These are phyloP conservation scores for Apiospora aurea DNA, from an alignment of 2,329 filamentous ascomycete genomes.

Conservation along the genomic window DNA sequence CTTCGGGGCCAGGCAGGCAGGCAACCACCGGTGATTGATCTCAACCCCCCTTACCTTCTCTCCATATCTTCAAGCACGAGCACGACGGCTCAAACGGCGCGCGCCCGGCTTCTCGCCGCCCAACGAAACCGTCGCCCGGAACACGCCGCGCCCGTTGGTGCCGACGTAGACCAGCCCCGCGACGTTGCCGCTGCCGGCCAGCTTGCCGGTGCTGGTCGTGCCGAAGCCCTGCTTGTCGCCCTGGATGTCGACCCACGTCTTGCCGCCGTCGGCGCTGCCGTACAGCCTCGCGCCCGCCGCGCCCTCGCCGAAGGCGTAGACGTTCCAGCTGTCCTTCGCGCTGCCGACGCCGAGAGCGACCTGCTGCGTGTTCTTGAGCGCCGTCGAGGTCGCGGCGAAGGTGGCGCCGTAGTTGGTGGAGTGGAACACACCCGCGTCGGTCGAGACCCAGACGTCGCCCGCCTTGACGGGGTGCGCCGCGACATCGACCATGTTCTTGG, in stretches of 20 bases:
- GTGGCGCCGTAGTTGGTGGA: slow-evolving; percentile 58
- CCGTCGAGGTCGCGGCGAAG: slow-evolving; percentile 50
- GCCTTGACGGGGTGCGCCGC: slow-evolving; percentile 62
- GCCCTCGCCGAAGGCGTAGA: slow-evolving; percentile 56
- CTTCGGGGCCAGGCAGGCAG: no score
- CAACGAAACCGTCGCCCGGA: slow-evolving; percentile 43
- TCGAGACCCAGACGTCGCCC: slow-evolving; percentile 67
- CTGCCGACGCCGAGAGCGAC: slow-evolving; percentile 51
- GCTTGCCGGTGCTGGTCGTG: slow-evolving; percentile 46
- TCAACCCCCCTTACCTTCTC: no score
- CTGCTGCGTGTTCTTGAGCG: slow-evolving; percentile 49
- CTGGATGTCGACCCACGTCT: slow-evolving; percentile 55
- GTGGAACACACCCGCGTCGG: slow-evolving; percentile 60
- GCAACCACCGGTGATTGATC: no score
- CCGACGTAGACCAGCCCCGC: slow-evolving; percentile 56
- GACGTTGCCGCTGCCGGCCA: slow-evolving; percentile 55
- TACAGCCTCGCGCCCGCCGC: slow-evolving; percentile 52
- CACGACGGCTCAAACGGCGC: no score
- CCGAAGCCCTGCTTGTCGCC: slow-evolving; percentile 53
- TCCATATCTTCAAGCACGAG: no score
- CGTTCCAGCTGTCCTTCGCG: slow-evolving; percentile 48
- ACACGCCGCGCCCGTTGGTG: slow-evolving; percentile 57
- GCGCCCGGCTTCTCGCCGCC: slow-evolving; percentile 23
- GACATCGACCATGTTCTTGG: slow-evolving; percentile 59
- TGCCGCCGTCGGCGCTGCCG: slow-evolving; percentile 51